Evolutionary conservation across 306 rosid genomes (phyloP).

Genomic region (Purshia tridentata): DNA sequence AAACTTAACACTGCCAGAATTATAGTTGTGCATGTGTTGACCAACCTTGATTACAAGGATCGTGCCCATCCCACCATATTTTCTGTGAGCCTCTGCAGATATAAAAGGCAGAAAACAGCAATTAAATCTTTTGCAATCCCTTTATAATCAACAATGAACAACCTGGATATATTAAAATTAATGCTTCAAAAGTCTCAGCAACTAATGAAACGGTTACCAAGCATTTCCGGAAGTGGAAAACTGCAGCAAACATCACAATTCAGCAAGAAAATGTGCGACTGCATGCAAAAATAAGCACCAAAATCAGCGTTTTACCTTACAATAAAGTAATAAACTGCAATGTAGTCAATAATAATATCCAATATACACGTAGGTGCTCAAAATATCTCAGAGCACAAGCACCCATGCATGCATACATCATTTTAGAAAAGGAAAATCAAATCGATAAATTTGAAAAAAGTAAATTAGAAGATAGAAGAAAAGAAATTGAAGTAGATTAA

Average conservation of each 20-base stretch:
- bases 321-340: not conserved
- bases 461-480: slow-evolving; percentile 1
- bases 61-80: slow-evolving; percentile 88
- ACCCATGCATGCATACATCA: not conserved
- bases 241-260: slow-evolving; percentile 95
- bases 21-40: slow-evolving; percentile 5
- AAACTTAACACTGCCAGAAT: slow-evolving; percentile 10
- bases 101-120: slow-evolving; percentile 7
- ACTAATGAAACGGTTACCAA: slow-evolving; percentile 48
- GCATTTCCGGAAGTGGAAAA: slow-evolving; percentile 91
- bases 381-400: not conserved
- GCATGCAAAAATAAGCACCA: slow-evolving; percentile 41
- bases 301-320: slow-evolving; percentile 10
- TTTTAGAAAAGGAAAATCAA: not conserved
- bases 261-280: slow-evolving; percentile 87
- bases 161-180: slow-evolving; percentile 5
- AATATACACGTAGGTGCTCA: not conserved
- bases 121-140: slow-evolving; percentile 18
- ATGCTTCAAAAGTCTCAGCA: slow-evolving; percentile 22
- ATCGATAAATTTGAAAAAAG: not conserved
- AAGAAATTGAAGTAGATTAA: not conserved
- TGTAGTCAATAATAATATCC: not conserved
- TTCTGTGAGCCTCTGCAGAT: slow-evolving; percentile 79
- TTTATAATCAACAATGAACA: slow-evolving; percentile 16
- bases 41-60: slow-evolving; percentile 86